Percentiles rank a stretch among this genome's conserved stretches.
These are phyloP conservation scores for Kalaharituber pfeilii DNA, from an alignment of 2,329 filamentous ascomycete genomes.

Conservation along the genomic window DNA sequence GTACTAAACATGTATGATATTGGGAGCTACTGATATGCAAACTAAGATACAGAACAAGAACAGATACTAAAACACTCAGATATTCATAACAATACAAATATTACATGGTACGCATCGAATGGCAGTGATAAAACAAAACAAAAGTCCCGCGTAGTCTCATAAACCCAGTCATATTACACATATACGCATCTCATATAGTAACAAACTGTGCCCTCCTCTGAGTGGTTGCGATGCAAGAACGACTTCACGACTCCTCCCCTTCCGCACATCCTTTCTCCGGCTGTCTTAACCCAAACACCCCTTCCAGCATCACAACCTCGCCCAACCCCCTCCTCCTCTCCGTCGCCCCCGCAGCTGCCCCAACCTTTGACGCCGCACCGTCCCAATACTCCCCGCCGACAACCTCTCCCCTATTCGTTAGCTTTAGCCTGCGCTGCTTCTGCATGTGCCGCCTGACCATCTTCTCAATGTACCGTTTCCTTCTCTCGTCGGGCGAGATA, in stretches of 20 bases:
- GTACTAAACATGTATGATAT: no score
- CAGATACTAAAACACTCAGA: no score
- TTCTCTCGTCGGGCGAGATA: constrained; percentile 41
- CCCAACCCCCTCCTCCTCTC: constrained; percentile 11
- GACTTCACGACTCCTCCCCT: constrained; percentile 24
- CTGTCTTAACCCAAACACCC: constrained; percentile 7
- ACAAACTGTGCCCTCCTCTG: constrained; percentile 13
- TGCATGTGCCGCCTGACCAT: constrained; percentile 64
- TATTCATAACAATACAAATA: no score
- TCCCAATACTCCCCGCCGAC: constrained; percentile 38
- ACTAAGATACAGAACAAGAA: no score
- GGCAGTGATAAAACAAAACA: no score
- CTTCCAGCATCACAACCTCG: constrained; percentile 15
- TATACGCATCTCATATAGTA: no score
- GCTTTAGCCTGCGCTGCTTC: constrained; percentile 46
- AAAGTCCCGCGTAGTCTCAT: no score
- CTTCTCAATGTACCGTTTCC: constrained; percentile 67
- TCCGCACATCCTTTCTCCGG: constrained; percentile 17
- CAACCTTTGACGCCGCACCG: background rate
- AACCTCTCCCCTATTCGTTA: constrained; percentile 43
- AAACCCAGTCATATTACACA: no score
- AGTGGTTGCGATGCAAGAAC: constrained; percentile 24
- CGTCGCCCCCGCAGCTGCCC: background rate
- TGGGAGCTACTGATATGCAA: no score
- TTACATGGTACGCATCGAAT: no score